These are phyloP conservation scores for Veloboletus limbatus DNA, from an alignment of 1,284 basidiomycete genomes.

Conservation along the genomic window DNA sequence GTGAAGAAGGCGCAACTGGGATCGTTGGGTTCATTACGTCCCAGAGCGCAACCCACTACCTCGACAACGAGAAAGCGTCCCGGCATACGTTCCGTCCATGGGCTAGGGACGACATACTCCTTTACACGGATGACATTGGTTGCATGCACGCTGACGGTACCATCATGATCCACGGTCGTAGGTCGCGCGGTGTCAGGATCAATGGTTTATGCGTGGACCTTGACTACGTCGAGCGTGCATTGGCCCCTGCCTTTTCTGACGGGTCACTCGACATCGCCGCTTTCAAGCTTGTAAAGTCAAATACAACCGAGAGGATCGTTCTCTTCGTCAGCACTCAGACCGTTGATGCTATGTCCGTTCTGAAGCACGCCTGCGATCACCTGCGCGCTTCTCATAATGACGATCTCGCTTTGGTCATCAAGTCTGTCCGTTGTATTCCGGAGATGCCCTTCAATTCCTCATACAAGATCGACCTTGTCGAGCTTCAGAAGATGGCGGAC, in stretches of 20 bases:
- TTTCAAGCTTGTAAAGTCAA: constrained; percentile 31
- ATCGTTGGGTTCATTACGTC: constrained; percentile 26
- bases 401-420: constrained; percentile 22
- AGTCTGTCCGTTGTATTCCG: constrained; percentile 20
- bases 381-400: constrained; percentile 16
- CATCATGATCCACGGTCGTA: constrained; percentile 27
- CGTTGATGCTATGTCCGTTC: constrained; percentile 20
- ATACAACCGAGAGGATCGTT: constrained; percentile 20
- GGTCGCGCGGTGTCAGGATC: constrained; percentile 30
- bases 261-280: constrained; percentile 9
- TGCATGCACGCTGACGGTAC: constrained; percentile 30
- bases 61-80: constrained; percentile 28
- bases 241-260: constrained; percentile 22
- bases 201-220: constrained; percentile 31
- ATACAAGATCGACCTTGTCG: constrained; percentile 29
- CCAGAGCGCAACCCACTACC: constrained; percentile 27
- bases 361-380: constrained; percentile 25
- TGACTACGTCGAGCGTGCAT: constrained; percentile 29
- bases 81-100: constrained; percentile 30
- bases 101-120: constrained; percentile 21
- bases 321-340: constrained; percentile 21
- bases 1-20: constrained; percentile 20
- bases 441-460: constrained; percentile 33
- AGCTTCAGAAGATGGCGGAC: constrained; percentile 25
- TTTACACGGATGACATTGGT: constrained; percentile 31